Evolutionary conservation across 768 basidiomycete genomes (phyloP), one percentile per base, ranked within the genome.

Genomic region (Tulasnella sp.): DNA sequence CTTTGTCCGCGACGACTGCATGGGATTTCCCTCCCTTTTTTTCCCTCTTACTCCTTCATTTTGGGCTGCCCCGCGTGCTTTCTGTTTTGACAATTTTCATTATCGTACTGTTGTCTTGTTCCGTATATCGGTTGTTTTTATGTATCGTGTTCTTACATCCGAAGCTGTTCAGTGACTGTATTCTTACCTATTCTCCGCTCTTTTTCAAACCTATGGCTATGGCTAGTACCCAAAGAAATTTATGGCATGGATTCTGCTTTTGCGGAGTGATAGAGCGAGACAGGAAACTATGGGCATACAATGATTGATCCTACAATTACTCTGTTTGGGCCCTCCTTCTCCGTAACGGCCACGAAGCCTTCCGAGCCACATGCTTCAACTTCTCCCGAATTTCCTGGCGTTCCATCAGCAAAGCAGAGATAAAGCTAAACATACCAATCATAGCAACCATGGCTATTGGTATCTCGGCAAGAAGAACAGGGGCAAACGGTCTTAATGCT

Each of bases 121-220:
- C n/a, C 52, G 52, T 52, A 52, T 52, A 52, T 52, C 52, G 52
- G 52, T 52, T 52, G 52, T 52, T 24, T 52, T 52, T 52, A 52
- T 52, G 52, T n/a, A 52, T 52, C 24, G 52, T 52, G 52, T n/a
- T 8, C 52, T 52, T n/a, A 52, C 52, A 24, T 52, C 52, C 52
- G 52, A 52, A 52, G 52, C 52, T n/a, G 52, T 52, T n/a, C 52
- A 52, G 36, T 34, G 62, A 36, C 62, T n/a, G 52, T 68, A 68
- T 78, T 58, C 56, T 58, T 58, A 58, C 56, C 56, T 58, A 58
- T 58, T 58, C 62, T 68, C 62, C 62, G 31, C 62, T 68, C 34
- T 27, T 68, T 36, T 68, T 68, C 62, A 36, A 36, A 18, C 31
- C 31, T 68, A 68, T 68, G 34, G 62, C 62, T 68, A 68, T 68